These are phyloP conservation scores for Eutrema japonicum DNA, from an alignment of 345 rosid species.

Conservation along the genomic window DNA sequence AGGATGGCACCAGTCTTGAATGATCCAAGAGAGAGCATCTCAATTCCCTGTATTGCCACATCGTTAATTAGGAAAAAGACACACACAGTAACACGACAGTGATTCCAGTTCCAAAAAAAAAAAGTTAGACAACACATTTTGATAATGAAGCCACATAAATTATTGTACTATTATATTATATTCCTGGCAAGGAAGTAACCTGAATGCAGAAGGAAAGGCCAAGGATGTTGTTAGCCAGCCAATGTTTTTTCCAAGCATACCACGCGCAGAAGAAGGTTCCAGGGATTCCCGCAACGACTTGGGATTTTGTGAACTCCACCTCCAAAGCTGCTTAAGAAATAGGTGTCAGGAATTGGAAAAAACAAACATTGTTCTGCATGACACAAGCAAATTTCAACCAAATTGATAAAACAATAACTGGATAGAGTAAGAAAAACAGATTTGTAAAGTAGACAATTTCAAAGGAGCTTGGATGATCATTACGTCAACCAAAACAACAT, in stretches of 20 bases:
- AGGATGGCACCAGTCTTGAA: conserved; percentile 98
- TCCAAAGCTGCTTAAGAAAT: conserved; percentile 82
- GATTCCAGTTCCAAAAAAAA: not conserved
- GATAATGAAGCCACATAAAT: not conserved
- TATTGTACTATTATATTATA: not conserved
- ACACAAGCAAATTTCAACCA: conserved; percentile 43
- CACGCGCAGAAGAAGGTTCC: conserved; percentile 98
- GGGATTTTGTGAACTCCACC: conserved; percentile 94
- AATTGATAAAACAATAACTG: conserved; percentile 42
- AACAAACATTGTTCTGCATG: conserved; percentile 49
- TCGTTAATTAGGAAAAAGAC: not conserved
- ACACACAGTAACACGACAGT: conserved; percentile 10
- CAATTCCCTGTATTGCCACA: conserved; percentile 73
- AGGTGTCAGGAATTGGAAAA: conserved; percentile 27
- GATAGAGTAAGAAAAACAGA: conserved; percentile 14
- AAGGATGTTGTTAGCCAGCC: conserved; percentile 94
- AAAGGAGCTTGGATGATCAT: not conserved
- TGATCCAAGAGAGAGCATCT: conserved; percentile 98
- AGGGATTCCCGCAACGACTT: conserved; percentile 90
- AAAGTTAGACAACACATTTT: not conserved
- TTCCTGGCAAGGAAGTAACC: conserved; percentile 56
- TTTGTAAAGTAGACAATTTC: not conserved
- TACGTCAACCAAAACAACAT: not conserved
- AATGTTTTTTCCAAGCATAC: conserved; percentile 96
- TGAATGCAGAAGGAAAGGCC: conserved; percentile 98